Base-by-base conservation (phyloP, 306 rosid species). In the Mimosa pudica region DNA sequence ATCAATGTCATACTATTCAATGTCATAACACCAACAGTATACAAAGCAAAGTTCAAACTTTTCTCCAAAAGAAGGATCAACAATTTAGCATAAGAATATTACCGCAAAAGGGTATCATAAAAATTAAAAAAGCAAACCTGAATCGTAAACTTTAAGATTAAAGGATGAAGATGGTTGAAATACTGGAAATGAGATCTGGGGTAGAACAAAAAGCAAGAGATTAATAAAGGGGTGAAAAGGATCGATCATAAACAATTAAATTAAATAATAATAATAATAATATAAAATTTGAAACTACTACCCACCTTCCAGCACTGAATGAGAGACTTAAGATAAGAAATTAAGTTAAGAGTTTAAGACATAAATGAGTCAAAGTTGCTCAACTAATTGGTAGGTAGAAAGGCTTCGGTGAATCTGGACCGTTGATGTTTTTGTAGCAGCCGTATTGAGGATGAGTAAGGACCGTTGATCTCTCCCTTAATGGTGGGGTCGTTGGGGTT, bases 301-400 rank as follows among this genome's bases (percentile, higher is more conserved):
- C 73, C 73, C 54, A 69, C 73, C 73, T 69, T 18, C 2, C 17
- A 2, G 17, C 42, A 38, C 42, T 38, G 42, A 38, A 38, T 38
- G 3, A 6, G 61, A 17, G 61, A 1, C 61, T 17, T 16, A 54
- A 54, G 60, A 54, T 54, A 6, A 54, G 60, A 54, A 54, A 54
- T 17, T 11, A 11, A 48, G 4, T 38, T 38, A 38, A 38, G 42
- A 38, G 42, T 38, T 38, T 38, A 54, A 0, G 61, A 54, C 30
- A 17, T 17, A 2, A 54, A 54, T 17, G 36, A 49, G 73, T 69
- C 54, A 69, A 69, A 69, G 55, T 2, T 18, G 72, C 36, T 69
- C 55, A 44, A 69, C 73, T 4, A 45, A 69, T 69, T 36, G 73
- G 73, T 69, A 18, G 73, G 73, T 69, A 52, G 36, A 45, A 69